Evolutionary conservation across 805 yeast genomes (phyloP).

Genomic region (Kluyveromyces starmeri): DNA sequence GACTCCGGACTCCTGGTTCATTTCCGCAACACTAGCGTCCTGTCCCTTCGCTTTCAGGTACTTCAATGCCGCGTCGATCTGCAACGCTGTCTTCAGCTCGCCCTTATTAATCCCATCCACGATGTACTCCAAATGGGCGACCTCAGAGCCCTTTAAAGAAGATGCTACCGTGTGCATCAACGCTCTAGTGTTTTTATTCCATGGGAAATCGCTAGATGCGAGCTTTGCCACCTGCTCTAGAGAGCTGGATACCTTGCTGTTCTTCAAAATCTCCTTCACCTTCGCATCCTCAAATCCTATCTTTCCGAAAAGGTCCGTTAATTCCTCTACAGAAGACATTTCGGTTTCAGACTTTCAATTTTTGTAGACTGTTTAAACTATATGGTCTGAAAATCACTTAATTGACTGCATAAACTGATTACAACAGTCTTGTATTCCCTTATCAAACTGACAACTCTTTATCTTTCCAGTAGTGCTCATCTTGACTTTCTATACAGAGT

Average conservation of each 20-base stretch:
- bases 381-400: no score
- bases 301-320: constrained; percentile 27
- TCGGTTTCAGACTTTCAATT: neutral
- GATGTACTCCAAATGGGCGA: constrained; percentile 42
- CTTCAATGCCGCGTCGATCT: constrained; percentile 72
- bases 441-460: no score
- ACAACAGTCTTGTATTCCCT: no score
- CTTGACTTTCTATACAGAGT: no score
- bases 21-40: constrained; percentile 37
- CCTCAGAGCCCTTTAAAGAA: constrained; percentile 47
- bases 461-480: no score
- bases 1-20: constrained; percentile 68
- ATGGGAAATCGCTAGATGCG: constrained; percentile 24
- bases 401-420: no score
- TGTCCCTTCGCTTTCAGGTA: constrained; percentile 50
- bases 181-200: constrained; percentile 53
- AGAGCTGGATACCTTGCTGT: constrained; percentile 72
- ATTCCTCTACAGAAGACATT: constrained; percentile 30
- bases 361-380: no score
- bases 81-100: constrained; percentile 57
- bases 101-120: constrained; percentile 56
- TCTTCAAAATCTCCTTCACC: constrained; percentile 72
- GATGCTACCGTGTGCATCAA: constrained; percentile 73
- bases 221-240: constrained; percentile 51
- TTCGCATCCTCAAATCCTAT: constrained; percentile 68